Conservation (phyloP, 495 filamentous ascomycete genomes). For the Trypethelium eluteriae region DNA sequence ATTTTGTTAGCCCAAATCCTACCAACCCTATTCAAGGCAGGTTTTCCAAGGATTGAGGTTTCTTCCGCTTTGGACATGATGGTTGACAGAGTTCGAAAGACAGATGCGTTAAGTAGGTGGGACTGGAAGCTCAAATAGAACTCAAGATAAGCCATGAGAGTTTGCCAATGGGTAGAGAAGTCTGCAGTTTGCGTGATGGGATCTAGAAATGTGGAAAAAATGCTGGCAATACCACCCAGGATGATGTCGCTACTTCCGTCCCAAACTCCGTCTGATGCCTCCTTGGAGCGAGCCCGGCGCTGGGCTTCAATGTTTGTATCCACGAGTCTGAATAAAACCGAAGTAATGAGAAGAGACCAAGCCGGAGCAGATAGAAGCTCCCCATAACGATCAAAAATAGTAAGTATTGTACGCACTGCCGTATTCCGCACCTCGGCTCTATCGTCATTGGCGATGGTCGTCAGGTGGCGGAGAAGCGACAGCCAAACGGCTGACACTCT, state of each 20-base stretch:
- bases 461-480: conserved; percentile 68
- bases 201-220: conserved; percentile 56
- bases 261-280: conserved; percentile 9
- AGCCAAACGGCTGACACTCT: conserved; percentile 71
- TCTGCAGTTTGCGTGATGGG: conserved; percentile 21
- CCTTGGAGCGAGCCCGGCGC: conserved; percentile 22
- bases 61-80: conserved; percentile 24
- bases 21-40: conserved; percentile 6
- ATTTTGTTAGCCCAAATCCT: conserved; percentile 5
- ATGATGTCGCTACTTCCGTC: conserved; percentile 46
- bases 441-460: conserved; percentile 65
- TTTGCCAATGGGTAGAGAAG: conserved; percentile 30
- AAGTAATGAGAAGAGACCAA: conserved; percentile 76
- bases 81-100: conserved; percentile 27
- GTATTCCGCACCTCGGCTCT: conserved; percentile 85
- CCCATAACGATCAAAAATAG: conserved; percentile 86
- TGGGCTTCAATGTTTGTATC: conserved; percentile 34
- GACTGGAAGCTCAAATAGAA: conserved; percentile 28
- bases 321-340: conserved; percentile 70
- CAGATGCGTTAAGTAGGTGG: conserved; percentile 27
- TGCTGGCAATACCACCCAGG: conserved; percentile 57
- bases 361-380: conserved; percentile 69
- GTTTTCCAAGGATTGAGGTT: neutral
- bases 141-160: conserved; percentile 25
- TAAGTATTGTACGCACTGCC: conserved; percentile 80